phyloP scores from a whole-genome alignment of 2,329 filamentous ascomycete species.

The Aureobasidium leucospermi region DNA sequence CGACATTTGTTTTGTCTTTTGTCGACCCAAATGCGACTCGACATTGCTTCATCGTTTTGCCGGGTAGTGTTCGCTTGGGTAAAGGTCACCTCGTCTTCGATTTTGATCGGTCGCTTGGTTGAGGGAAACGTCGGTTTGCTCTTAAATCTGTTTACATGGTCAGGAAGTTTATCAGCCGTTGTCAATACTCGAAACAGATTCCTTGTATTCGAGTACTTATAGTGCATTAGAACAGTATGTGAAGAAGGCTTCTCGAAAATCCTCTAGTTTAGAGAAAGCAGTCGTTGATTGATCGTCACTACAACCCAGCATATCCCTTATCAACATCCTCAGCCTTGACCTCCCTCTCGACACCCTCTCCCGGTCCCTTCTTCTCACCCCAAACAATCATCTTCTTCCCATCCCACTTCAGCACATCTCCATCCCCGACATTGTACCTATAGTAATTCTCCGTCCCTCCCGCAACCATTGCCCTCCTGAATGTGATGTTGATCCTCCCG shows the following conservation, averaged over 20 bases:
- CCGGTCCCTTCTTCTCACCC: neutral
- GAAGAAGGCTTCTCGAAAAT: too few relatives aligned
- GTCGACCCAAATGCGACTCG: neutral
- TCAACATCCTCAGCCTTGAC: slow-evolving; percentile 1
- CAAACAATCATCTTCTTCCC: slow-evolving; percentile 44
- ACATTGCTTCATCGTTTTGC: neutral
- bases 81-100: neutral
- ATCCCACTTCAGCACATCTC: slow-evolving; percentile 64
- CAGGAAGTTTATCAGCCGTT: too few relatives aligned
- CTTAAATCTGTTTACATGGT: too few relatives aligned
- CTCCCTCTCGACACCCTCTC: neutral
- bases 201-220: too few relatives aligned
- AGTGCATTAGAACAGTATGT: too few relatives aligned
- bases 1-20: slow-evolving; percentile 3
- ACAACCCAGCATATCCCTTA: slow-evolving; percentile 1
- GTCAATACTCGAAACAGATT: too few relatives aligned
- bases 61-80: neutral
- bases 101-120: too few relatives aligned
- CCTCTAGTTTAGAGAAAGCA: too few relatives aligned
- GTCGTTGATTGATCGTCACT: neutral
- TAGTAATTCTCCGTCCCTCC: slow-evolving; percentile 78
- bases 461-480: slow-evolving; percentile 61
- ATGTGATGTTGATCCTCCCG: slow-evolving; percentile 68
- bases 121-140: too few relatives aligned
- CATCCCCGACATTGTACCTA: slow-evolving; percentile 70